Evolutionary conservation across 805 yeast species (phyloP), one percentile per base, ranked within the genome.

Genomic region (Candida peoriensis): DNA sequence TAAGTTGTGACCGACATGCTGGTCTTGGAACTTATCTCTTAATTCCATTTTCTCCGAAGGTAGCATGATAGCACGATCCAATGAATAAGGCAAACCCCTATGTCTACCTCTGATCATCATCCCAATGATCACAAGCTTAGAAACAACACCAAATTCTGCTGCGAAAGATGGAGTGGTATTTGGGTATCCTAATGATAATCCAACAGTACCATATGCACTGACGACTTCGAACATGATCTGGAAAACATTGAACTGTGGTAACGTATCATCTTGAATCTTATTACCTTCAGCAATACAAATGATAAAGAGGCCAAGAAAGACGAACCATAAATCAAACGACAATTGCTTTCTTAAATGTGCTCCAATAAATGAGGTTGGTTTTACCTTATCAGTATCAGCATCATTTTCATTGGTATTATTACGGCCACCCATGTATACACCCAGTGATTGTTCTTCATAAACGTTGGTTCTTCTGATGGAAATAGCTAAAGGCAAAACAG

Each of bases 201-300:
- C 98, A 32, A 90, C 97, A 0, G 96, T 89, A 57, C 97, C 97
- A 60, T 93, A 94, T 0, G 97, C 97, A 45, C 95, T 81, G 6
- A 87, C 84, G 41, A 88, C 78, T 53, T 93, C 98, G 60, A 90
- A 93, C 50, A 93, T 61, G 3, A 85, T 66, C 5, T 74, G 64
- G 57, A 90, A 90, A 14, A 86, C 73, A 7, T 76, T 68, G 50
- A 88, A 86, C 6, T 69, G 56, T 10, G 68, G 68, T 13, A 55
- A 42, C 11, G 66, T 63, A 5, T 61, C 52, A 33, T 68, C 65
- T 33, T 61, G 48, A 20, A 89, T 64, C 45, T 72, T 75, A 5
- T 66, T 61, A 13, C 90, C 84, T 54, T 93, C 98, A 32, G 86
- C 83, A 37, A 93, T 79, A 50, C 96, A 85, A 24, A 90, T 77